Evolutionary conservation across 2,329 filamentous ascomycete species (phyloP).

Genomic region (Colletotrichum sp.): DNA sequence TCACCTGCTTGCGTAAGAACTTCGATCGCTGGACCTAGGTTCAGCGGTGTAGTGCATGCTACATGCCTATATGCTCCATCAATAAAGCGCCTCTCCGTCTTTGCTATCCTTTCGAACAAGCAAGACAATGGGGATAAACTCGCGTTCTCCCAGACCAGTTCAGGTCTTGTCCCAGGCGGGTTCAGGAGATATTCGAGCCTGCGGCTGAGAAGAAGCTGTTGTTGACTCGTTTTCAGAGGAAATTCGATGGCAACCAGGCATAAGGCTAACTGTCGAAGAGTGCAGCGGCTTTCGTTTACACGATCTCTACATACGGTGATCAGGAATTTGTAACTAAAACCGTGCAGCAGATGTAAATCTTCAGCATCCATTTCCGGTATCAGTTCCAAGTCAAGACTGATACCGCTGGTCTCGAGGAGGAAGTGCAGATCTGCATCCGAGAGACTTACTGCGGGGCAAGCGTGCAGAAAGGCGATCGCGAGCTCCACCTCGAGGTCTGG

Average conservation of each 20-base stretch:
- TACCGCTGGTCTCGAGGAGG: neutral
- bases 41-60: too few species aligned
- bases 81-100: too few species aligned
- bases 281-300: neutral
- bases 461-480: neutral
- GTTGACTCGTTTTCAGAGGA: neutral
- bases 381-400: neutral
- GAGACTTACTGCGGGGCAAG: neutral
- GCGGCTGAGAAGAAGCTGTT: neutral
- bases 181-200: neutral
- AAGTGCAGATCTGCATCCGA: neutral
- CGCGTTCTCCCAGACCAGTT: neutral
- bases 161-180: accelerated
- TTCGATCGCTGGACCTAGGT: too few species aligned
- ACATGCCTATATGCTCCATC: too few species aligned
- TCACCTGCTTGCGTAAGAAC: neutral
- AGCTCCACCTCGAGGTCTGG: neutral
- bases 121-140: neutral
- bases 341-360: neutral
- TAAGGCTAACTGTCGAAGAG: neutral
- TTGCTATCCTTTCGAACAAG: neutral
- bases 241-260: neutral
- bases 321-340: neutral
- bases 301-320: neutral
- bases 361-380: neutral